Conservation (phyloP, 257 asterid species). For the Rhazya stricta region DNA sequence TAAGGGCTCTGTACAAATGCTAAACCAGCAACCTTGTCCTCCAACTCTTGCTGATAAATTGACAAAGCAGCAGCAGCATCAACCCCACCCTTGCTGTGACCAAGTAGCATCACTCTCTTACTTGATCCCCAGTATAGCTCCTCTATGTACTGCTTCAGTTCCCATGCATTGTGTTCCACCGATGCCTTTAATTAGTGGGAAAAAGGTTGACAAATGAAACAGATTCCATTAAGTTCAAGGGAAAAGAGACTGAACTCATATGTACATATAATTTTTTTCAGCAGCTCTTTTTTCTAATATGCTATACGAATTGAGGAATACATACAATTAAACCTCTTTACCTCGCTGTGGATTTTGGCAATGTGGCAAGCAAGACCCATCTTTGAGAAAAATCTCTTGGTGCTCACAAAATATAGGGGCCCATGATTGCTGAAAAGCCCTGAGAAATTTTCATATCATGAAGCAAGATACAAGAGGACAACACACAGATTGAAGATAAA, state of each 20-base stretch:
- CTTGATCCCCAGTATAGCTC: conserved; percentile 96
- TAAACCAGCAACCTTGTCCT: conserved; percentile 80
- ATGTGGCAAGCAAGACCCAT: conserved; percentile 94
- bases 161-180: conserved; percentile 92
- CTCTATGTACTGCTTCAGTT: conserved; percentile 79
- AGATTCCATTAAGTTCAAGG: not conserved
- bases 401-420: conserved; percentile 76
- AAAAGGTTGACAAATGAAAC: conserved; percentile 11
- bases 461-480: conserved; percentile 13
- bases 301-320: not conserved
- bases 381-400: conserved; percentile 77
- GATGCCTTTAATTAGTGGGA: conserved; percentile 51
- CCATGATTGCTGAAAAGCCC: conserved; percentile 95
- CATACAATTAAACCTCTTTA: conserved; percentile 8
- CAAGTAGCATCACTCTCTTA: conserved; percentile 82
- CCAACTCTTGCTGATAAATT: conserved; percentile 56
- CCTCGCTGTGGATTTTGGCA: conserved; percentile 94
- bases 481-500: conserved; percentile 5
- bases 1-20: conserved; percentile 94
- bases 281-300: not conserved
- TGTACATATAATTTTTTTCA: not conserved
- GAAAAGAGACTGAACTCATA: not conserved
- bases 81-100: conserved; percentile 96
- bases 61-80: conserved; percentile 97
- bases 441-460: conserved; percentile 23